phyloP scores from a whole-genome alignment of 2,329 filamentous ascomycete species.

The Fusarium metavorans region DNA sequence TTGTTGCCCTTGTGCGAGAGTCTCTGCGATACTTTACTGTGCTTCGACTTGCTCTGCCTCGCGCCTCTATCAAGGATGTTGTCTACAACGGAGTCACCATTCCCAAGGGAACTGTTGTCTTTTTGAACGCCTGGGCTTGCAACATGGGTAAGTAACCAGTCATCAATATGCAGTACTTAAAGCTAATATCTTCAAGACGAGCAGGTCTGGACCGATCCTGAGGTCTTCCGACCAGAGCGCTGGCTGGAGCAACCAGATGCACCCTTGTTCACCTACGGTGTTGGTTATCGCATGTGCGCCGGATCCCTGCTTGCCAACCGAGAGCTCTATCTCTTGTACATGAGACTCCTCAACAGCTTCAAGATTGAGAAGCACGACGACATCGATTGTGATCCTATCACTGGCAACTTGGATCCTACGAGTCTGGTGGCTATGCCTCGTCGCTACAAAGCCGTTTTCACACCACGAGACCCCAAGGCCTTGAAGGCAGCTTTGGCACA shows the following conservation, averaged over 20 bases:
- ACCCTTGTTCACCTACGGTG: slow-evolving; percentile 73
- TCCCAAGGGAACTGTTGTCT: slow-evolving; percentile 72
- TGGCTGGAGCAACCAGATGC: slow-evolving; percentile 70
- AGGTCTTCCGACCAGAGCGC: slow-evolving; percentile 68
- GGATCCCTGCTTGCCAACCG: slow-evolving; percentile 68
- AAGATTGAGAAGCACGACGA: slow-evolving; percentile 66
- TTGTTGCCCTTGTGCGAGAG: slow-evolving; percentile 73
- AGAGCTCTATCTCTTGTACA: slow-evolving; percentile 73
- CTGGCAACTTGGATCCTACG: slow-evolving; percentile 70
- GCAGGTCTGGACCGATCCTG: slow-evolving; percentile 58
- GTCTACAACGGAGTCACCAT: slow-evolving; percentile 68
- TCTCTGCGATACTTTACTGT: slow-evolving; percentile 73
- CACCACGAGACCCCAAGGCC: slow-evolving; percentile 56
- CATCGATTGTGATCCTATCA: slow-evolving; percentile 69
- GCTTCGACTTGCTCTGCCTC: slow-evolving; percentile 70
- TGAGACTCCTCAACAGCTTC: slow-evolving; percentile 72
- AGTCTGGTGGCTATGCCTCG: slow-evolving; percentile 72
- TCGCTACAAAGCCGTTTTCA: slow-evolving; percentile 68
- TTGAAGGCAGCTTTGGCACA: slow-evolving; percentile 30
- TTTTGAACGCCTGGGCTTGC: slow-evolving; percentile 76
- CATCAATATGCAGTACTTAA: accelerated
- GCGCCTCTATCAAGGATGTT: slow-evolving; percentile 71
- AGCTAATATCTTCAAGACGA: slow-evolving; percentile 14
- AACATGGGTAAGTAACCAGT: slow-evolving; percentile 68
- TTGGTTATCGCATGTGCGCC: slow-evolving; percentile 77